A percentile compares a stretch with the other conserved stretches of the same genome.
phyloP scores from a whole-genome alignment of 768 basidiomycete species.

The Peribolospora kevripleyi region DNA sequence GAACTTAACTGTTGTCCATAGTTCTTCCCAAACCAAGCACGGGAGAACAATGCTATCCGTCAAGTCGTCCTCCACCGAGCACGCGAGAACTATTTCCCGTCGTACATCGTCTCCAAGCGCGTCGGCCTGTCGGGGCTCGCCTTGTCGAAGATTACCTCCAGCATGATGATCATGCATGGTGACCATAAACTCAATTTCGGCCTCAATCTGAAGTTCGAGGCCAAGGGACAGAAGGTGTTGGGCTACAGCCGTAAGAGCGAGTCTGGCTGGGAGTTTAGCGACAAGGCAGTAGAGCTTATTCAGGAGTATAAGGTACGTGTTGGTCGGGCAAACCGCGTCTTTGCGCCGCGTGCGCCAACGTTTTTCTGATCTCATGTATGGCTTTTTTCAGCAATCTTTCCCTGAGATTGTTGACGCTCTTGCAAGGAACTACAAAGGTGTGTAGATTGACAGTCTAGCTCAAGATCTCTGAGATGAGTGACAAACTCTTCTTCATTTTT shows the following conservation, averaged over 20 bases:
- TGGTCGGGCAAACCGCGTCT: neutral
- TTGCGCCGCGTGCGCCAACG: neutral
- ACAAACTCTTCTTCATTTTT: constrained; percentile 1
- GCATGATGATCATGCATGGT: constrained; percentile 64
- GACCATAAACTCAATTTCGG: constrained; percentile 69
- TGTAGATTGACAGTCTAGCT: neutral
- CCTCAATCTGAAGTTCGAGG: constrained; percentile 86
- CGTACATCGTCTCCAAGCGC: constrained; percentile 50
- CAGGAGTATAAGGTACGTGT: constrained; percentile 48
- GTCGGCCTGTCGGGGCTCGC: constrained; percentile 52
- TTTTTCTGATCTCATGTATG: neutral
- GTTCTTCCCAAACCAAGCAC: constrained; percentile 69
- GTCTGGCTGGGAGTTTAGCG: constrained; percentile 76
- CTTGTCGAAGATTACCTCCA: constrained; percentile 73
- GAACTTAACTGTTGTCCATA: constrained; percentile 15
- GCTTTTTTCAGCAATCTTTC: constrained; percentile 33
- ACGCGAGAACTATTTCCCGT: constrained; percentile 42
- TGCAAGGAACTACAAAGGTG: constrained; percentile 1
- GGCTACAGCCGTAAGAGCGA: constrained; percentile 72
- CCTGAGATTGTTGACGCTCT: constrained; percentile 59
- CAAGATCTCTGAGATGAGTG: neutral
- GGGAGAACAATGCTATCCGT: constrained; percentile 58
- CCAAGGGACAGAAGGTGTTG: constrained; percentile 73
- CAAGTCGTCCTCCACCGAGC: constrained; percentile 31
- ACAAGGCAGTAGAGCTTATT: constrained; percentile 57